Percentiles rank a stretch among this genome's conserved stretches.
These are phyloP conservation scores for Avena sativa DNA, from an alignment of 176 grass and related monocot genomes.

Conservation along the genomic window DNA sequence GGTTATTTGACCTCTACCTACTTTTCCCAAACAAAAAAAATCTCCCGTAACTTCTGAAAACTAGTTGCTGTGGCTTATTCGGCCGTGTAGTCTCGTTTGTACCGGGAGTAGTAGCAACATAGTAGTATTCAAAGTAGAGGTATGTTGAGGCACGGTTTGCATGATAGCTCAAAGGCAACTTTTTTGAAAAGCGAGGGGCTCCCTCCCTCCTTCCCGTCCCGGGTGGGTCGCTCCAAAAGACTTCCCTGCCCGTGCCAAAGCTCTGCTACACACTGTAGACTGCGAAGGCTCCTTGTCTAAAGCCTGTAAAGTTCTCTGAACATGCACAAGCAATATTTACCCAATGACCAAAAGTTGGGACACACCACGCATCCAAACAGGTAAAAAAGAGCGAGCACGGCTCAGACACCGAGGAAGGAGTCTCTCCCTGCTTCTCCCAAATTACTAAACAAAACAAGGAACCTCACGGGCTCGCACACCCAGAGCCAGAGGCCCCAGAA, in stretches of 20 bases:
- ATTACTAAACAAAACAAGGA: background rate
- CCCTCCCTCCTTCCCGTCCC: background rate
- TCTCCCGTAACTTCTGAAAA: no score
- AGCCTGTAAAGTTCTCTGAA: constrained; percentile 34
- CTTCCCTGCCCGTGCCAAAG: constrained; percentile 17
- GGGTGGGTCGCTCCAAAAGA: background rate
- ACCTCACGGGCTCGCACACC: background rate
- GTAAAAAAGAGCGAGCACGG: background rate
- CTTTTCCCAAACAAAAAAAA: no score
- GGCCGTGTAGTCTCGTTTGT: background rate
- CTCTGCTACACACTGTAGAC: background rate
- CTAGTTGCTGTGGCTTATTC: background rate
- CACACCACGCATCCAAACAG: background rate
- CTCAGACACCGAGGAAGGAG: constrained; percentile 18
- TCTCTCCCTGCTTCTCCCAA: background rate
- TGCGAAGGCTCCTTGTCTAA: background rate
- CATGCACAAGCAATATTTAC: constrained; percentile 32
- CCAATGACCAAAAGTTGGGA: constrained; percentile 33
- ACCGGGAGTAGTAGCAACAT: background rate
- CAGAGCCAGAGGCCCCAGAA: background rate
- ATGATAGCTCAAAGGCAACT: constrained; percentile 5
- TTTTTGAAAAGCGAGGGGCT: constrained; percentile 16
- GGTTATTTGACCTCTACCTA: no score
- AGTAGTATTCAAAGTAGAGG: background rate
- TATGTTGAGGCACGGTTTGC: background rate